phyloP scores from a whole-genome alignment of 768 basidiomycete species.

The Lyophyllum semitale region DNA sequence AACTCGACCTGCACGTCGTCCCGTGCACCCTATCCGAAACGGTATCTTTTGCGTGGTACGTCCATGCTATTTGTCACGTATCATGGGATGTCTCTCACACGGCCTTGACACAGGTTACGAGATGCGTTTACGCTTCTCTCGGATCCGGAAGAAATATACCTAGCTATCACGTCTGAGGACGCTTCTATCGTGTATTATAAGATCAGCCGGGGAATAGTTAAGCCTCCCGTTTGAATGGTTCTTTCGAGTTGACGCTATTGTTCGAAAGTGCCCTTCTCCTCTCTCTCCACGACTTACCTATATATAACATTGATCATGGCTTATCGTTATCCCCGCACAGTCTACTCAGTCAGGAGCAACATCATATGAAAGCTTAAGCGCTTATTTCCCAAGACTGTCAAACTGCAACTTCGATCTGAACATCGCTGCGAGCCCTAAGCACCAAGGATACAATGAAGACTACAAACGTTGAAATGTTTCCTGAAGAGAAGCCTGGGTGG shows the following conservation, averaged over 20 bases:
- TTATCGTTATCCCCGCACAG: no score
- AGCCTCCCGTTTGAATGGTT: conserved; percentile 55
- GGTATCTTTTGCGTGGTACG: conserved; percentile 63
- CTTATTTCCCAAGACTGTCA: no score
- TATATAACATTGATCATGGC: no score
- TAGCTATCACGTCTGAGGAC: conserved; percentile 76
- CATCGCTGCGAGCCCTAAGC: no score
- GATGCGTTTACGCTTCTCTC: conserved; percentile 55
- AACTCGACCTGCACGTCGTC: conserved; percentile 50
- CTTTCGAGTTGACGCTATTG: not conserved
- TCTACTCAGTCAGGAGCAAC: no score
- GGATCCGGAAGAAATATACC: conserved; percentile 51
- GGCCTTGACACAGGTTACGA: conserved; percentile 44
- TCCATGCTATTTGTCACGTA: not conserved
- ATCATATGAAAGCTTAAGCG: no score
- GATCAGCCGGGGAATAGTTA: conserved; percentile 74
- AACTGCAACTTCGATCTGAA: no score
- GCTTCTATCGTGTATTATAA: conserved; percentile 87
- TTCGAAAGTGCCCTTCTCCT: no score
- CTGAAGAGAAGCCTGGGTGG: conserved; percentile 42
- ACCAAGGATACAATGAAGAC: no score
- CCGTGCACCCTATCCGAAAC: conserved; percentile 72
- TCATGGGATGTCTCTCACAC: not conserved
- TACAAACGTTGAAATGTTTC: conserved; percentile 23
- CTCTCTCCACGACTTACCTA: no score